Evolutionary conservation across 495 filamentous ascomycete species (phyloP).

Genomic region (Aspergillus nidulans): DNA sequence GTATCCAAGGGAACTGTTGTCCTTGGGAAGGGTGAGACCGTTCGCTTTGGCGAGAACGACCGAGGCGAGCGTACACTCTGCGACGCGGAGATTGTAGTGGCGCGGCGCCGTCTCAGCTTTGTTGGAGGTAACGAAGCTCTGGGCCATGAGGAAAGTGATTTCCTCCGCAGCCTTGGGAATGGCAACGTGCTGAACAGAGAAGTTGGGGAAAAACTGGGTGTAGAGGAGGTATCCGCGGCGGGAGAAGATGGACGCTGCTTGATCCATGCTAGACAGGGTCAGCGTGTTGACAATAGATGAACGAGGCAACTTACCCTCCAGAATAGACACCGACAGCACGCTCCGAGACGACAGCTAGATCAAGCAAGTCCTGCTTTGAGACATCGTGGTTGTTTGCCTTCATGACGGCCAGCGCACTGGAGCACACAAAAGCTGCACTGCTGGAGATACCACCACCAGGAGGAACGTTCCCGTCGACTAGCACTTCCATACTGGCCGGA

Average conservation of each 20-base stretch:
- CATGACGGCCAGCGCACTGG: conserved; percentile 84
- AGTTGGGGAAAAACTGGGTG: conserved; percentile 81
- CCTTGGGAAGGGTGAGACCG: conserved; percentile 63
- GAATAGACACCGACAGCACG: conserved; percentile 94
- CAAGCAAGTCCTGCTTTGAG: conserved; percentile 83
- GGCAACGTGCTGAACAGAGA: conserved; percentile 69
- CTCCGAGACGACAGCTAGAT: conserved; percentile 90
- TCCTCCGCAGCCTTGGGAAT: conserved; percentile 81
- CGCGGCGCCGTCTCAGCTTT: conserved; percentile 90
- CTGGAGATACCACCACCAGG: conserved; percentile 88
- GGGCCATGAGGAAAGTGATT: conserved; percentile 87
- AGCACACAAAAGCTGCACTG: conserved; percentile 89
- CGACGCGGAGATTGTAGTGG: conserved; percentile 94
- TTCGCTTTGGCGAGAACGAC: conserved; percentile 62
- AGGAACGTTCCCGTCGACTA: conserved; percentile 89
- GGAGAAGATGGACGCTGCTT: conserved; percentile 94
- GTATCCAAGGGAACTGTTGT: conserved; percentile 78
- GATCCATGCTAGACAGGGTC: conserved; percentile 65
- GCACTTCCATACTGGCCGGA: conserved; percentile 76
- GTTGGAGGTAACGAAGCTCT: conserved; percentile 88
- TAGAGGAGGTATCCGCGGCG: conserved; percentile 79
- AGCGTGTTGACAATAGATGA: background rate
- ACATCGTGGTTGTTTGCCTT: conserved; percentile 80
- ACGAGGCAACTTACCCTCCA: conserved; percentile 61
- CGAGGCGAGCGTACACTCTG: conserved; percentile 89